phyloP scores from a whole-genome alignment of 257 asterid species.

The Solanum clarkiae region DNA sequence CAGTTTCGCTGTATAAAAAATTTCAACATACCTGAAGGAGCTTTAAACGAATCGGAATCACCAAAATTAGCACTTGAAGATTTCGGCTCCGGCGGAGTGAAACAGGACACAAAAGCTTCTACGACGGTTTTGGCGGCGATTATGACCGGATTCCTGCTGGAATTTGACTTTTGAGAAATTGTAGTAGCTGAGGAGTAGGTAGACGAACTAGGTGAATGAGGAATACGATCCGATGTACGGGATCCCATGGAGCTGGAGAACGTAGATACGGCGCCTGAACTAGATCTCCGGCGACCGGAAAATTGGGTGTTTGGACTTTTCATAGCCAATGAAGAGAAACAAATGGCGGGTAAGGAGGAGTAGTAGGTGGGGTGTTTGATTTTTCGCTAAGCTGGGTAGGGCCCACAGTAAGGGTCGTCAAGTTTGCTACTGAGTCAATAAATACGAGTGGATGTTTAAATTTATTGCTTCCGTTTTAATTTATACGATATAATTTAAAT shows the following conservation, averaged over 20 bases:
- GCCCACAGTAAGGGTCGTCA: background rate
- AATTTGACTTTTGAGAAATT: conserved; percentile 27
- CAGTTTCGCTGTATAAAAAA: background rate
- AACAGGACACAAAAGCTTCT: conserved; percentile 46
- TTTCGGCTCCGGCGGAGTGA: conserved; percentile 49
- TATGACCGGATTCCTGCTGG: conserved; percentile 17
- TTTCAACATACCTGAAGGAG: conserved; percentile 24
- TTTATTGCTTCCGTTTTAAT: background rate
- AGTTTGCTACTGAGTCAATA: background rate
- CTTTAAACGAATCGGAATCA: conserved; percentile 15
- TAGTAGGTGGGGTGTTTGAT: conserved; percentile 7
- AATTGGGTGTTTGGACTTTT: conserved; percentile 17
- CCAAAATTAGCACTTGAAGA: conserved; percentile 13
- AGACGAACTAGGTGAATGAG: conserved; percentile 26
- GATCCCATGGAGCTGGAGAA: background rate
- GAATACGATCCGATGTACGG: conserved; percentile 18
- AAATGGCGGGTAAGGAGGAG: conserved; percentile 41
- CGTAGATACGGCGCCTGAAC: conserved; percentile 19
- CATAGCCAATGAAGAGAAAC: conserved; percentile 6
- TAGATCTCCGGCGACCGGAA: conserved; percentile 25
- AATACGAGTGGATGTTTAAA: background rate
- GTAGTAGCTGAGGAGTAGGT: conserved; percentile 24
- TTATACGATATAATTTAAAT: too few species aligned
- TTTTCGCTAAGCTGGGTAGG: background rate
- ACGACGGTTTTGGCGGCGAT: conserved; percentile 41